Conservation (phyloP, 2,329 filamentous ascomycete species). For the Tolypocladium pustulatum region DNA sequence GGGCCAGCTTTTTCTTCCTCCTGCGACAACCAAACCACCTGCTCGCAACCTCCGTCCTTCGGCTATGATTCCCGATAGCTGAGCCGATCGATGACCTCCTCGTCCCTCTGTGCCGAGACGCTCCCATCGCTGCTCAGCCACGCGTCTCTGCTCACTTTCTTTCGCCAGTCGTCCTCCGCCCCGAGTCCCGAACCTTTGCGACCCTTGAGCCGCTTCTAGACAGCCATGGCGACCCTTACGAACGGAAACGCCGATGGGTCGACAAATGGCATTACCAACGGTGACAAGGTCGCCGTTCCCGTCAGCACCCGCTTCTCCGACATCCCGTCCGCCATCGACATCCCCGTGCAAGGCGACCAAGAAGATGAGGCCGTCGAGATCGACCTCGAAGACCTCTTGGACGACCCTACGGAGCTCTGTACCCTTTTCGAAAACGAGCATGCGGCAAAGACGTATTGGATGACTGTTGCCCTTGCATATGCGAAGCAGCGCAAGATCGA, state of each 20-base stretch:
- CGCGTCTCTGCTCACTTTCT: slow-evolving; percentile 13
- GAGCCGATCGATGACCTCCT: slow-evolving; percentile 16
- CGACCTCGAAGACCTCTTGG: slow-evolving; percentile 78
- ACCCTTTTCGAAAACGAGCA: slow-evolving; percentile 90
- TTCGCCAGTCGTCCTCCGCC: background rate
- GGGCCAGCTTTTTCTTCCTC: background rate
- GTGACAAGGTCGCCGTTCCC: slow-evolving; percentile 21
- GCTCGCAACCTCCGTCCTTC: background rate
- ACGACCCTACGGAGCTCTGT: slow-evolving; percentile 91
- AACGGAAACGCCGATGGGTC: slow-evolving; percentile 26
- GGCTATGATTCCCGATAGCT: slow-evolving; percentile 15
- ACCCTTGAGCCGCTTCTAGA: background rate
- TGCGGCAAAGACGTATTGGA: slow-evolving; percentile 88
- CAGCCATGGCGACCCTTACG: slow-evolving; percentile 30
- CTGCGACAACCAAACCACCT: background rate
- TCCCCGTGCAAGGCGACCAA: slow-evolving; percentile 52
- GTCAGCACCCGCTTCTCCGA: slow-evolving; percentile 51
- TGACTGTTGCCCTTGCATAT: slow-evolving; percentile 94
- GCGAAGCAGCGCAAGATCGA: slow-evolving; percentile 93
- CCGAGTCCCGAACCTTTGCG: background rate
- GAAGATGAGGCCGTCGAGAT: slow-evolving; percentile 79
- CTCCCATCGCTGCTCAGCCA: slow-evolving; percentile 17
- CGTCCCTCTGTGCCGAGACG: slow-evolving; percentile 17
- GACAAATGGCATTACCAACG: slow-evolving; percentile 32
- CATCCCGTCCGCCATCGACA: slow-evolving; percentile 55